Conservation (phyloP, 2,329 filamentous ascomycete genomes). For the Alternaria angustiovoidea region DNA sequence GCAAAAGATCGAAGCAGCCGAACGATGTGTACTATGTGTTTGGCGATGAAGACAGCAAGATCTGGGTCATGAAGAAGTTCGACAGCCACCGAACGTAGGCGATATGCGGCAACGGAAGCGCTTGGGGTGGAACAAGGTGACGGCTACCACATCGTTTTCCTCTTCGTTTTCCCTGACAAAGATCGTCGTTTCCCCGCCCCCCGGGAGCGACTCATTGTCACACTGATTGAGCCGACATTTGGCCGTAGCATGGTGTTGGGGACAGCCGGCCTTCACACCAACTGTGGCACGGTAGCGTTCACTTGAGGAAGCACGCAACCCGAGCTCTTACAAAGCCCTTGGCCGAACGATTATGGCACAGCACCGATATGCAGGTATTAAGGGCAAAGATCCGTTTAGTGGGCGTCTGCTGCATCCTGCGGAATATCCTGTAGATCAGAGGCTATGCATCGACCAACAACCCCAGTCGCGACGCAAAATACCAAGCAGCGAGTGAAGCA, state of each 20-base stretch:
- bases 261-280: background rate
- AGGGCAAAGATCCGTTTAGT: background rate
- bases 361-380: background rate
- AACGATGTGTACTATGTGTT: constrained; percentile 11
- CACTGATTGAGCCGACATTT: constrained; percentile 6
- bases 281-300: constrained; percentile 3
- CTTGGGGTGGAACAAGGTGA: no score
- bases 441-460: background rate
- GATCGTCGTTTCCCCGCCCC: background rate
- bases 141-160: no score
- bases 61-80: constrained; percentile 3
- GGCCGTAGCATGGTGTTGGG: background rate
- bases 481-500: constrained; percentile 13
- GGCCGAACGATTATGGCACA: constrained; percentile 1
- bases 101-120: no score
- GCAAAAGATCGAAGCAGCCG: background rate
- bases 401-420: background rate
- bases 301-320: background rate
- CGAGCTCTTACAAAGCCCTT: background rate
- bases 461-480: background rate
- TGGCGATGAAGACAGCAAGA: constrained; percentile 2
- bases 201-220: background rate
- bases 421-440: background rate
- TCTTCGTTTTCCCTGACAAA: background rate
- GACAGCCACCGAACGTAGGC: background rate